Conservation (phyloP, 2,329 filamentous ascomycete species). For the Arthrobotrys conoides region DNA sequence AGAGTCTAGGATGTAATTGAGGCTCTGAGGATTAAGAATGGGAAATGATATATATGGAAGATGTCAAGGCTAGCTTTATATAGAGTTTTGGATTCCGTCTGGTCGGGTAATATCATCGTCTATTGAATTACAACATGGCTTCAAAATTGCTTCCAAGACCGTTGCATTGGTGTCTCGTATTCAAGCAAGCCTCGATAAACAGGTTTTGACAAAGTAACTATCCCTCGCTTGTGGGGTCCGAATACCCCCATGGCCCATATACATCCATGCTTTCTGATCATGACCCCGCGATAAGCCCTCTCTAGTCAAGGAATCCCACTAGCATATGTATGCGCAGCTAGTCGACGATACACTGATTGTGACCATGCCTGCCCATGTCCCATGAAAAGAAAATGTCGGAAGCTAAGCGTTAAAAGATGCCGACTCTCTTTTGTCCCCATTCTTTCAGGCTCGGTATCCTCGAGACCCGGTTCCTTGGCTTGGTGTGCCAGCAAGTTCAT, state of each 20-base stretch:
- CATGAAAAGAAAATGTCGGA: slow-evolving; percentile 15
- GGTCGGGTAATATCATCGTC: no score
- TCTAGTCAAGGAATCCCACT: no score
- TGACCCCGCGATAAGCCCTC: no score
- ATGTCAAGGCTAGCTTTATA: neutral
- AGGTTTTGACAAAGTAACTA: neutral
- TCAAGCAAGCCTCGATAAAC: neutral
- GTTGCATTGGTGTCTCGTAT: neutral
- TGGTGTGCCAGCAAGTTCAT: neutral
- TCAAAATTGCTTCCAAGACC: neutral
- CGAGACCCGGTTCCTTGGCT: no score
- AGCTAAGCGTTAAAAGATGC: slow-evolving; percentile 22
- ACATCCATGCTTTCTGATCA: no score
- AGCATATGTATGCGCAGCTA: no score
- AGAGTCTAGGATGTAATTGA: neutral
- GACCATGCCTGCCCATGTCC: no score
- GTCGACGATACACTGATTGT: no score
- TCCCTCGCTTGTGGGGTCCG: no score
- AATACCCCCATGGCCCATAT: no score
- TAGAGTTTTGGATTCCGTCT: neutral
- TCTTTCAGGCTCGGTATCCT: no score
- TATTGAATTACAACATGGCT: neutral
- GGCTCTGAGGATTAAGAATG: neutral
- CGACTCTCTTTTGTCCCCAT: neutral
- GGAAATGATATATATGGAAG: neutral